A percentile compares a stretch with the other conserved stretches of the same genome.
These are phyloP conservation scores for Aphanomyces stellatus DNA, from an alignment of 352 stramenopile species.

Conservation along the genomic window DNA sequence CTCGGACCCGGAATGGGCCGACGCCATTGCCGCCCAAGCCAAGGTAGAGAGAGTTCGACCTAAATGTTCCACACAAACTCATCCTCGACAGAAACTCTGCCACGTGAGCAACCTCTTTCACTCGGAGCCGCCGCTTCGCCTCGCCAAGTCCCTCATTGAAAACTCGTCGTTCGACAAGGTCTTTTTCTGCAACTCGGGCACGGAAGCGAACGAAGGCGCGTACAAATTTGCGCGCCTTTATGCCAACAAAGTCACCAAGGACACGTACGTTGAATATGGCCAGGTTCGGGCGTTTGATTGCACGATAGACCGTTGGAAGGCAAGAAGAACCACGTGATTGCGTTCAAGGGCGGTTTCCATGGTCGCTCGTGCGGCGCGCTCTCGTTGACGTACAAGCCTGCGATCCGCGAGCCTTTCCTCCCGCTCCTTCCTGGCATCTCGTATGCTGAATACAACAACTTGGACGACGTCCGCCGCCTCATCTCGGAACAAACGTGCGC, in stretches of 20 bases:
- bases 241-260: constrained; percentile 49
- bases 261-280: constrained; percentile 38
- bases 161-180: constrained; percentile 95
- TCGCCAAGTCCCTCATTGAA: constrained; percentile 93
- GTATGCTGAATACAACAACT: constrained; percentile 74
- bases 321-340: constrained; percentile 78
- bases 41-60: constrained; percentile 27
- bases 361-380: constrained; percentile 66
- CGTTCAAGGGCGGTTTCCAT: constrained; percentile 84
- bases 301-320: constrained; percentile 44
- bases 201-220: constrained; percentile 83
- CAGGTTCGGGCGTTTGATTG: neutral
- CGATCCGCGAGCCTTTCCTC: constrained; percentile 76
- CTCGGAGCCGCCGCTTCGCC: constrained; percentile 85
- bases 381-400: constrained; percentile 83
- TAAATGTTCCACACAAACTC: constrained; percentile 28
- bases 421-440: constrained; percentile 67
- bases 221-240: constrained; percentile 84
- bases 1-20: constrained; percentile 79
- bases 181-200: constrained; percentile 98
- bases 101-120: constrained; percentile 98
- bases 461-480: constrained; percentile 61
- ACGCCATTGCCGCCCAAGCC: constrained; percentile 47
- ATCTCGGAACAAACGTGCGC: constrained; percentile 70
- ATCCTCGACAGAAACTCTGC: constrained; percentile 84